Percentiles rank a stretch among this genome's conserved stretches.
These are phyloP conservation scores for Fusarium sp. DNA, from an alignment of 2,329 filamentous ascomycete species.

Conservation along the genomic window DNA sequence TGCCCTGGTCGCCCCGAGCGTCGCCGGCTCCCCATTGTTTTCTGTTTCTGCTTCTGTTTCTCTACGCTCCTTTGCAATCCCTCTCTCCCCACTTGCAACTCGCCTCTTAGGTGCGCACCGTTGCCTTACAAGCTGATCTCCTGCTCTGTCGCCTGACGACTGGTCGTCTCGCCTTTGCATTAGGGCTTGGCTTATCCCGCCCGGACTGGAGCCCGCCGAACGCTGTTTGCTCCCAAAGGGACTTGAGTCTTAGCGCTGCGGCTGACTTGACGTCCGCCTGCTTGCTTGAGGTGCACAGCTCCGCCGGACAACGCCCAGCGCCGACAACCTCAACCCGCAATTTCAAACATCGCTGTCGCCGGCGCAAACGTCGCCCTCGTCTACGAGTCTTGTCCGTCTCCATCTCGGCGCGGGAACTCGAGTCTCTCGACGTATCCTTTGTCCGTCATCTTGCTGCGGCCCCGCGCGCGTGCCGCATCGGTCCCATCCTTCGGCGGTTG, in stretches of 20 bases:
- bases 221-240: conserved; percentile 30
- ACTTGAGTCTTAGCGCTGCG: conserved; percentile 43
- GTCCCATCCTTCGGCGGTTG: conserved; percentile 44
- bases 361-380: conserved; percentile 33
- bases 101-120: conserved; percentile 14
- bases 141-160: conserved; percentile 49
- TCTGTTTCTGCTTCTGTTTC: conserved; percentile 44
- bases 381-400: conserved; percentile 19
- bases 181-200: conserved; percentile 50
- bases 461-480: conserved; percentile 40
- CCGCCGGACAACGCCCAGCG: conserved; percentile 24
- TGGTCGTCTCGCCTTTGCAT: conserved; percentile 52
- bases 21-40: conserved; percentile 42
- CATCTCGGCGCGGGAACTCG: conserved; percentile 30
- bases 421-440: conserved; percentile 25
- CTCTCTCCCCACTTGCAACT: conserved; percentile 39
- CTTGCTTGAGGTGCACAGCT: conserved; percentile 28
- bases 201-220: conserved; percentile 42
- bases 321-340: conserved; percentile 31
- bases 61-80: conserved; percentile 49
- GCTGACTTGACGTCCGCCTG: conserved; percentile 48
- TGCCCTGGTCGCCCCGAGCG: conserved; percentile 31
- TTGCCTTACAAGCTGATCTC: conserved; percentile 33
- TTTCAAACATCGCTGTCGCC: conserved; percentile 19
- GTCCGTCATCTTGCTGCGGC: conserved; percentile 40